Percentiles rank a stretch among this genome's conserved stretches.
Conservation (phyloP, 2,329 filamentous ascomycete genomes). For the Mollisia scopiformis region DNA sequence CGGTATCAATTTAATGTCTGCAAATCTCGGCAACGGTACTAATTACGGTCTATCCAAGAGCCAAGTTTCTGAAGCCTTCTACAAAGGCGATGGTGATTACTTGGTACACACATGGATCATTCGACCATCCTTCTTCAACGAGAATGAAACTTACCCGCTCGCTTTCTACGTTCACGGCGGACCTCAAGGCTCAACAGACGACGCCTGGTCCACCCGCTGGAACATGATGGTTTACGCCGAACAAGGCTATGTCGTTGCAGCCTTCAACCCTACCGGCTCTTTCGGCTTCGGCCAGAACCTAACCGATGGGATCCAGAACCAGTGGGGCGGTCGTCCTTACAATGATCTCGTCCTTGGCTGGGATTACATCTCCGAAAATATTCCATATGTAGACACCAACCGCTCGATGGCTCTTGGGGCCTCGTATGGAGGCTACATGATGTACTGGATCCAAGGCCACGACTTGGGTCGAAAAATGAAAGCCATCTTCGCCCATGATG, state of each 20-base stretch:
- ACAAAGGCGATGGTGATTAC: conserved; percentile 28
- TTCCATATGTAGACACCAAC: conserved; percentile 68
- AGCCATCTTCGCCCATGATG: conserved; percentile 54
- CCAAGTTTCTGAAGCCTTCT: conserved; percentile 29
- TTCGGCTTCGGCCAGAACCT: conserved; percentile 79
- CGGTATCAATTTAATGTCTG: conserved; percentile 23
- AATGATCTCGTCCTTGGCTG: conserved; percentile 77
- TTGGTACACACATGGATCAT: conserved; percentile 28
- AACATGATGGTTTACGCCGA: conserved; percentile 84
- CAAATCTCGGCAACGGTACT: conserved; percentile 23
- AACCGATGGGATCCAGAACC: conserved; percentile 50
- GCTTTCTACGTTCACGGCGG: conserved; percentile 67
- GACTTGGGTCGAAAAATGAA: conserved; percentile 80
- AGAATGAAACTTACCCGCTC: conserved; percentile 20
- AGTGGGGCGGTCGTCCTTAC: conserved; percentile 67
- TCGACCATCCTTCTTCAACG: conserved; percentile 18
- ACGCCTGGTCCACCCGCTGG: conserved; percentile 81
- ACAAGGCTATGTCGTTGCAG: conserved; percentile 80
- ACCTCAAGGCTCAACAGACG: conserved; percentile 75
- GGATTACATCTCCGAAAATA: conserved; percentile 67
- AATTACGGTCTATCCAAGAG: conserved; percentile 22
- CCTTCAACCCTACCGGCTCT: conserved; percentile 80
- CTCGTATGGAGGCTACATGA: conserved; percentile 75
- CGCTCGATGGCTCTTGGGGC: conserved; percentile 73
- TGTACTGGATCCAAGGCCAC: conserved; percentile 89